Evolutionary conservation across 306 rosid genomes (phyloP), one percentile per base, ranked within the genome.

Genomic region (Glycyrrhiza uralensis): DNA sequence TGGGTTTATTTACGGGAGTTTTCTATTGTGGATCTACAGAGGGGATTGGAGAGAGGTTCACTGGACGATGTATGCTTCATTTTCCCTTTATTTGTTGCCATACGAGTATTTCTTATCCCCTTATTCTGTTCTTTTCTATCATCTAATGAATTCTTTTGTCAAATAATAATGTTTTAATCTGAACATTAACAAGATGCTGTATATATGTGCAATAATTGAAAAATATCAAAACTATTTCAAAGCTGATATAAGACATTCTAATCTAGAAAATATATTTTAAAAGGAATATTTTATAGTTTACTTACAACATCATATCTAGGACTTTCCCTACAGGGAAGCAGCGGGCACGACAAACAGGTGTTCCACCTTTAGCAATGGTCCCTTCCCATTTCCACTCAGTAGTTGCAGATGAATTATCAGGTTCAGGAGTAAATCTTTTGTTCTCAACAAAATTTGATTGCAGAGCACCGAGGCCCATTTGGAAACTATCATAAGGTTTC

Each of bases 371-470:
- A 42, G 99, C 99, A 73, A 89, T 94, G 70, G 95, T 91, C 65
- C 99, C 97, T 85, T 91, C 97, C 99, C 99, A 94, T 79, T 89
- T 94, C 99, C 99, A 94, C 79, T 87, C 91, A 4, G 80, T 78
- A 4, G 80, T 78, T 69, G 82, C 4, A 77, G 98, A 83, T 62
- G 90, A 47, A 80, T 50, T 59, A 33, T 84, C 85, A 18, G 88
- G 79, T 79, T 94, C 96, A 66, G 96, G 95, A 11, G 91, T 79
- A 64, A 88, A 77, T 75, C 86, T 82, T 76, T 78, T 91, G 70
- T 79, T 85, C 66, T 84, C 91, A 61, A 68, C 81, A 78, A 84
- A 72, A 76, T 74, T 81, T 35, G 78, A 56, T 66, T 72, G 79
- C 75, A 66, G 66, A 73, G 88, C 84, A 83, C 87, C 83, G 9